These are phyloP conservation scores for Melaleuca quinquenervia DNA, from an alignment of 345 rosid genomes.

Conservation along the genomic window DNA sequence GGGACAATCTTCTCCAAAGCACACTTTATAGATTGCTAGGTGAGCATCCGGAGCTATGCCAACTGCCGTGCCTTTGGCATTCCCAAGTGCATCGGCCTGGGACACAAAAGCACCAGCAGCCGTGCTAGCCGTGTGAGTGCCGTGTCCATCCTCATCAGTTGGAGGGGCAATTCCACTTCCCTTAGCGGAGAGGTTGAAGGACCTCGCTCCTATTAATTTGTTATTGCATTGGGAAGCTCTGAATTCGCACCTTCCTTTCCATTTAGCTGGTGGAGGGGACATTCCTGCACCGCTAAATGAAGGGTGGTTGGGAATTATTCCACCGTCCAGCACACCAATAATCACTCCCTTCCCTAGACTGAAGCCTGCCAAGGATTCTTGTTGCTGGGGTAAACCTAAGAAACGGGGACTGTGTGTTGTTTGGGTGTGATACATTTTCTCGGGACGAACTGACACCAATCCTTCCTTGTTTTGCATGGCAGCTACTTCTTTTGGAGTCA, in stretches of 20 bases:
- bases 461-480: conserved; percentile 28
- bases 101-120: conserved; percentile 34
- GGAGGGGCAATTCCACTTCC: conserved; percentile 15
- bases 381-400: conserved; percentile 27
- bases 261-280: conserved; percentile 29
- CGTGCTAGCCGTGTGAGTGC: conserved; percentile 49
- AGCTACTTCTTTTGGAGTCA: conserved; percentile 32
- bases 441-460: conserved; percentile 19
- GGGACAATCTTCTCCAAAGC: conserved; percentile 32
- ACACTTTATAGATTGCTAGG: conserved; percentile 48
- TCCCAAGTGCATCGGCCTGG: conserved; percentile 22
- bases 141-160: conserved; percentile 40
- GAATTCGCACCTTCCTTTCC: conserved; percentile 52
- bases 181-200: conserved; percentile 14
- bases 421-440: conserved; percentile 19
- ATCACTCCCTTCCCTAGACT: conserved; percentile 38
- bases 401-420: conserved; percentile 42
- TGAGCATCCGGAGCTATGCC: conserved; percentile 57
- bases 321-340: conserved; percentile 42
- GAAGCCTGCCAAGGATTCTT: conserved; percentile 29
- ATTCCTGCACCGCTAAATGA: conserved; percentile 31
- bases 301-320: conserved; percentile 41
- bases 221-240: conserved; percentile 25
- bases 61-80: conserved; percentile 39
- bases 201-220: conserved; percentile 48